Evolutionary conservation across 2,329 filamentous ascomycete genomes (phyloP), one percentile per base, ranked within the genome.

Genomic region (Pseudocercospora fuligena): DNA sequence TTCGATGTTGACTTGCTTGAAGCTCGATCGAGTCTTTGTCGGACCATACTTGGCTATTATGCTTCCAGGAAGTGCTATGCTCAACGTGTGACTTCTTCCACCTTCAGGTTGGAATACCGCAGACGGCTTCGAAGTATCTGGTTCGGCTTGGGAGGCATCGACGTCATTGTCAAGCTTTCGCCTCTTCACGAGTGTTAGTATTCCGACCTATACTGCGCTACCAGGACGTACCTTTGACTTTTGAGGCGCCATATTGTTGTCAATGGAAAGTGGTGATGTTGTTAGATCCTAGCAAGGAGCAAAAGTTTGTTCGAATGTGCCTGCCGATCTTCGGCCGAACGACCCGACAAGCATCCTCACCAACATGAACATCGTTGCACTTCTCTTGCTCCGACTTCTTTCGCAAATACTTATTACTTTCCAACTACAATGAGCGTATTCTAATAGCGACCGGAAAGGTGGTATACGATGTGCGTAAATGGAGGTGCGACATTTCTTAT

Each of bases 1-100:
- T 29, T 43, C 31, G 36, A 59, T 59, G 14, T 31, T 16, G 40
- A 21, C 9, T 40, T 31, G 43, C 49, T 9, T 33, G 12, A 5
- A 63, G 23, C 16, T 31, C 51, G 51, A 9, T 16, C 25, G 23
- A 12, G 4, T n/a, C 19, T 11, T 16, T 33, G 21, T 60, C 36
- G 23, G 5, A 7, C 79, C 82, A 67, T 81, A 93, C 91, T 91
- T 92, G 65, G 88, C 84, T 64, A 94, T 85, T 53, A 95, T 88
- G 76, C 91, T 94, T 36, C 90, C 91, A 1, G 92, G 91, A 31
- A 96, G 80, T 3, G 92, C 92, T 36, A 95, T 85, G 49, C 90
- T 94, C 19, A 95, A 77, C 0, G 92, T 95, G 85, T 90, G 92
- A 40, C 86, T 81, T 70, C 92, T 84, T 40, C 89, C 88, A 54